phyloP scores from a whole-genome alignment of 2,329 filamentous ascomycete species.

The Colletotrichum sp. region DNA sequence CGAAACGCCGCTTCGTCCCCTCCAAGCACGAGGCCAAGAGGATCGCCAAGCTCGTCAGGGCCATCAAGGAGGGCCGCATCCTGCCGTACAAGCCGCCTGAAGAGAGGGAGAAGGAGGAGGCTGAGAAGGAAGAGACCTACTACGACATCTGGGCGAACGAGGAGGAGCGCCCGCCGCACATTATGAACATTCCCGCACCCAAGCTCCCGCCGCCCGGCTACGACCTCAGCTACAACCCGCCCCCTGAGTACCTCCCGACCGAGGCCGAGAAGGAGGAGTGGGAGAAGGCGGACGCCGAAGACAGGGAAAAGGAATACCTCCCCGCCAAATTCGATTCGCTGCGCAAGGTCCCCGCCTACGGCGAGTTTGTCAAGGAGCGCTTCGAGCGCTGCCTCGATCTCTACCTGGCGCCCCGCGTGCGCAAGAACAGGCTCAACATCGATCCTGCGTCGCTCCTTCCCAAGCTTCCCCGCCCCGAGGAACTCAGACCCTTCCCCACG shows the following conservation, averaged over 20 bases:
- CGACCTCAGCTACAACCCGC: slow-evolving; percentile 95
- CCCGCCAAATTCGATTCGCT: slow-evolving; percentile 83
- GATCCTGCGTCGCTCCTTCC: slow-evolving; percentile 92
- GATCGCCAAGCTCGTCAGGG: slow-evolving; percentile 95
- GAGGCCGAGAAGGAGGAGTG: slow-evolving; percentile 83
- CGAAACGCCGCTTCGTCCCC: slow-evolving; percentile 92
- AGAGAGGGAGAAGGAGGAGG: slow-evolving; percentile 70
- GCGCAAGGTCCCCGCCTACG: slow-evolving; percentile 91
- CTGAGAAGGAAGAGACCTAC: slow-evolving; percentile 72
- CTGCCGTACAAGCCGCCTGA: slow-evolving; percentile 83
- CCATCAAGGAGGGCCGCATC: slow-evolving; percentile 93
- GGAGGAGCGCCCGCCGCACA: slow-evolving; percentile 78
- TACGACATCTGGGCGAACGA: slow-evolving; percentile 98
- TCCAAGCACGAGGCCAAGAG: slow-evolving; percentile 97
- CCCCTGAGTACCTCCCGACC: slow-evolving; percentile 89
- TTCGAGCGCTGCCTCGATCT: slow-evolving; percentile 96
- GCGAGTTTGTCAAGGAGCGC: slow-evolving; percentile 87
- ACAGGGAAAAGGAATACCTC: slow-evolving; percentile 87
- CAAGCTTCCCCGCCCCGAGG: slow-evolving; percentile 90
- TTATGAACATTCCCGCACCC: slow-evolving; percentile 94
- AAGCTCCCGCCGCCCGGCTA: slow-evolving; percentile 94
- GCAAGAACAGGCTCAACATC: slow-evolving; percentile 94
- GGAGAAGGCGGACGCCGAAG: slow-evolving; percentile 87
- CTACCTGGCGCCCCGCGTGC: slow-evolving; percentile 90
- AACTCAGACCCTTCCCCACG: slow-evolving; percentile 93